Evolutionary conservation across 1,139 yeast species (phyloP), one percentile per base, ranked within the genome.

Genomic region (Yamadazyma buinensis): DNA sequence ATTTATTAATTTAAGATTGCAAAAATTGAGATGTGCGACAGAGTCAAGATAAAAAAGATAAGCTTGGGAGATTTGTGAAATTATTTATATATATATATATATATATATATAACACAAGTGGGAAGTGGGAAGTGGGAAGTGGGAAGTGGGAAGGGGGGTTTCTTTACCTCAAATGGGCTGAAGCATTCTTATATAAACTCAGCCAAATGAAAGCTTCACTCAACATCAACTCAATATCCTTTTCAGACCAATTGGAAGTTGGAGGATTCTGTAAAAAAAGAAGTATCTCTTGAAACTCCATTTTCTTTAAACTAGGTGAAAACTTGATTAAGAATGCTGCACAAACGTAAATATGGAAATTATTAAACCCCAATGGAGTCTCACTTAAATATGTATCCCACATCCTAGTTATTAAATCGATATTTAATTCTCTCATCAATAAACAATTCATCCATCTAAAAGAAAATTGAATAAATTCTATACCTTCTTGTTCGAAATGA

Each of bases 381-480:
- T 92, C 97, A 33, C 95, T 80, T 35, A 92, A 62, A 55, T 92
- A 92, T 0, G 99, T 90, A 54, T 92, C 99, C 98, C 98, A 92
- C 95, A 92, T 92, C 36, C 99, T 70, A 20, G 88, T 79, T 7
- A 92, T 85, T 40, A 87, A 73, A 26, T 70, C 67, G 49, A 92
- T 79, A 30, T 82, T 78, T 29, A 92, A 70, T 53, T 92, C 99
- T 46, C 99, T 74, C 99, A 92, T 92, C 36, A 92, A 66, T 49
- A 92, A 65, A 61, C 99, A 92, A 60, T 94, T 92, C 97, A 94
- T 94, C 99, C 99, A 92, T 46, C 99, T 72, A 62, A 92, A 94
- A 20, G 96, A 77, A 60, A 92, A 92, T 56, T 94, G 98, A 46
- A 94, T 79, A 53, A 92, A 92, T 56, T 92, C 97, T 14, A 92